These are phyloP conservation scores for Musa acuminata DNA, from an alignment of 176 grass and related monocot genomes.

Conservation along the genomic window DNA sequence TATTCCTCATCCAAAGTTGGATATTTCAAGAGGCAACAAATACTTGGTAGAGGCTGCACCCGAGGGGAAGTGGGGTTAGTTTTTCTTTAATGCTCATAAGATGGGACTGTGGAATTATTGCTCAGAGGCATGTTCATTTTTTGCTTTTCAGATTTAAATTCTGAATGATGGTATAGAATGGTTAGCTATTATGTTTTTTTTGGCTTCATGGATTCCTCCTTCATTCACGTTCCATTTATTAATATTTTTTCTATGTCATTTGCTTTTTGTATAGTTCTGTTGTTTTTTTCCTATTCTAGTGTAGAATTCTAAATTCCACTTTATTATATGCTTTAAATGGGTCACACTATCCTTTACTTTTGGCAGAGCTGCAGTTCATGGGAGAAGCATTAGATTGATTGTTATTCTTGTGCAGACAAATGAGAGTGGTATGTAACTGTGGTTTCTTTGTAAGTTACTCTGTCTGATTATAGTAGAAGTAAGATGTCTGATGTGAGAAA, in stretches of 20 bases:
- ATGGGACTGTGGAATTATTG: not conserved
- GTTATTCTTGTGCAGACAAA: conserved; percentile 72
- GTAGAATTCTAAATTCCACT: not conserved
- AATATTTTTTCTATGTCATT: too few relatives aligned
- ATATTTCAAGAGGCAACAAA: not conserved
- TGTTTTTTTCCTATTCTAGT: too few relatives aligned
- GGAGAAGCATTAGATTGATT: conserved; percentile 65
- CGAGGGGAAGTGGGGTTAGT: not conserved
- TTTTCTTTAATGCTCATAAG: not conserved
- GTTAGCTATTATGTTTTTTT: too few relatives aligned
- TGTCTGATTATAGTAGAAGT: not conserved
- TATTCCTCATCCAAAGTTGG: not conserved
- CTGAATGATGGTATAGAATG: too few relatives aligned
- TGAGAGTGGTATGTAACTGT: conserved; percentile 38
- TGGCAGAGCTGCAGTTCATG: conserved; percentile 65
- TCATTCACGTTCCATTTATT: too few relatives aligned
- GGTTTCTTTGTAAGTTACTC: not conserved
- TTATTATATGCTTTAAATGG: too few relatives aligned
- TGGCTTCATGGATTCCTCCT: too few relatives aligned
- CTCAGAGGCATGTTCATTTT: not conserved
- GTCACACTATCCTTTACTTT: not conserved
- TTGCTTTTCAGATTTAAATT: too few relatives aligned
- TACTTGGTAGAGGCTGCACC: not conserved
- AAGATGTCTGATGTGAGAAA: not conserved
- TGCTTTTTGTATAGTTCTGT: too few relatives aligned